Evolutionary conservation across 1,139 yeast species (phyloP), one percentile per base, ranked within the genome.

Genomic region (Zygoascus meyerae): DNA sequence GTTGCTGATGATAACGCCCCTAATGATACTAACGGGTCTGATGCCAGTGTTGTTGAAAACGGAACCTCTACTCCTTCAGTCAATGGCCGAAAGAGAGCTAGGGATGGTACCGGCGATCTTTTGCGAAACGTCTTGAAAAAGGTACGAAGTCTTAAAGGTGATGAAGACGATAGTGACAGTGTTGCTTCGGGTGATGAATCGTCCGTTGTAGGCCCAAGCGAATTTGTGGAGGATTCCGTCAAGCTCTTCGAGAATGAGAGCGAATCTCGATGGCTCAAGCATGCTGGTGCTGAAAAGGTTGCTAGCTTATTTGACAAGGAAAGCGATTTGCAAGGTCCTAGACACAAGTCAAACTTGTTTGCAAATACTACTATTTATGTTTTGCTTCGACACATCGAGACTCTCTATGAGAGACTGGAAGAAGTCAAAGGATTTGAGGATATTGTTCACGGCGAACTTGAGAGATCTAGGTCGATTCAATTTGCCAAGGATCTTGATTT

Each of bases 331-430:
- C 62, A 54, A 17, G 69, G 60, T 44, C 52, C 45, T 15, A 38
- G 51, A 18, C 40, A 46, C 11, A 77, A 75, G 42, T 92, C 71
- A 71, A 90, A 89, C 64, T 66, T 90, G 62, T 92, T 92, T 71
- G 85, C 89, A 54, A 92, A 90, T 65, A 85, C 97, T n/a, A 81
- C 92, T 47, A 78, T 90, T 38, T 92, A 92, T 62, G 89, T 90
- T 34, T 89, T 92, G 61, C 79, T 89, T 77, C 85, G 99, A 57
- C 84, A 85, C 59, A 72, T 90, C 62, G 81, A 86, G 55, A 86
- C 87, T 2, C 68, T 92, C 29, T 92, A 86, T 63, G 84, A 80
- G 59, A 79, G 99, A 58, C 71, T 92, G 47, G 71, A 72, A 42
- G 95, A 87, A 58, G 79, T 90, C 48, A 92, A 90, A 67, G 65